Percentiles rank a stretch among this genome's conserved stretches.
phyloP scores from a whole-genome alignment of 2,329 filamentous ascomycete genomes.

The Hymenoscyphus repandus region DNA sequence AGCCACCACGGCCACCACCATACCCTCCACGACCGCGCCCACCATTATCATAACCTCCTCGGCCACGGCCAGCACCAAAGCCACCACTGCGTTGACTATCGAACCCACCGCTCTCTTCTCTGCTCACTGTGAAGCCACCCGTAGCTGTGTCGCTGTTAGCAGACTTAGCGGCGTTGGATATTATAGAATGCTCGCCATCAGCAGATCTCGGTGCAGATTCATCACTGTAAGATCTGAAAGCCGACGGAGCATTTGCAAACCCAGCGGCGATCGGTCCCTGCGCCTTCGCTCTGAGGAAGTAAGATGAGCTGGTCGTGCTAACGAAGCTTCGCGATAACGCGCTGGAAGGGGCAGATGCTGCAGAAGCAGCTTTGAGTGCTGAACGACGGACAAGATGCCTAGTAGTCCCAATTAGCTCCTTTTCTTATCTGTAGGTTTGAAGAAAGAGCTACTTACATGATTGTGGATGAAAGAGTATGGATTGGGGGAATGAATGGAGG shows the following conservation, averaged over 20 bases:
- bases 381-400: slow-evolving; percentile 45
- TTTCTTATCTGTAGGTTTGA: neutral
- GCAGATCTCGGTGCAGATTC: slow-evolving; percentile 28
- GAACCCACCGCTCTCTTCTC: too few relatives aligned
- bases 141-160: slow-evolving; percentile 6
- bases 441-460: slow-evolving; percentile 23
- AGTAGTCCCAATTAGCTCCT: slow-evolving; percentile 6
- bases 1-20: neutral
- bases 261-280: slow-evolving; percentile 32
- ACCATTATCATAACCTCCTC: neutral
- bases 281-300: slow-evolving; percentile 27
- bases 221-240: slow-evolving; percentile 46
- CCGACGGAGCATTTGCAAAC: slow-evolving; percentile 18
- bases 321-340: slow-evolving; percentile 38
- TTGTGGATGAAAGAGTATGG: slow-evolving; percentile 7
- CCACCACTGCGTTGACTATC: neutral
- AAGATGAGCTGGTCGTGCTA: slow-evolving; percentile 33
- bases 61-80: too few relatives aligned
- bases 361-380: slow-evolving; percentile 49
- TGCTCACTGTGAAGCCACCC: neutral
- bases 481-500: slow-evolving; percentile 9
- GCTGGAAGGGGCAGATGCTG: slow-evolving; percentile 40
- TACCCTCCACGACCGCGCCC: neutral
- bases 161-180: slow-evolving; percentile 22
- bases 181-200: slow-evolving; percentile 15